Evolutionary conservation across 192 early-diverging fungal species (phyloP).

Genomic region (Umbelopsis sp.): DNA sequence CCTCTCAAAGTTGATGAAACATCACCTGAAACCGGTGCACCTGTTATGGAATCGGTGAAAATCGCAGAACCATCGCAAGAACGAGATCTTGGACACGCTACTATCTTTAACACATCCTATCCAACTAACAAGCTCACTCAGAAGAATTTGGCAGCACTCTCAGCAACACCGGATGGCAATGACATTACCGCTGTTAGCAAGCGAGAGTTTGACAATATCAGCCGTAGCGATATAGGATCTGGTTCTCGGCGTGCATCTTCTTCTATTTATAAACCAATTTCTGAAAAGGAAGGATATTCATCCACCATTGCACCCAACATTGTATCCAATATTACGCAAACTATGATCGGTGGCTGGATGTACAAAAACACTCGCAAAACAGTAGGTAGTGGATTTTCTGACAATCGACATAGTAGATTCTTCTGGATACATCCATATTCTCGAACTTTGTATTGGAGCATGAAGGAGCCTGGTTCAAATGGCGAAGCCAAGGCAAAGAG

Average conservation of each 20-base stretch:
- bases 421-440: conserved; percentile 86
- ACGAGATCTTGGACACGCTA: not conserved
- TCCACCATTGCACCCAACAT: conserved; percentile 39
- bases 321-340: conserved; percentile 69
- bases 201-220: not conserved
- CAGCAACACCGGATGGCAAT: not conserved
- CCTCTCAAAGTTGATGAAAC: too few species aligned
- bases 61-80: too few species aligned
- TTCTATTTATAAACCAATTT: conserved; percentile 8
- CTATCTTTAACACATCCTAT: conserved; percentile 3
- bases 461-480: conserved; percentile 57
- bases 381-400: conserved; percentile 51
- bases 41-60: too few species aligned
- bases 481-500: conserved; percentile 45
- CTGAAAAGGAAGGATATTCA: conserved; percentile 12
- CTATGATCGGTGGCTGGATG: conserved; percentile 79
- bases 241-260: not conserved
- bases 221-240: not conserved
- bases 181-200: not conserved
- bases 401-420: conserved; percentile 68
- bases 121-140: not conserved
- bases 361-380: conserved; percentile 69
- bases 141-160: conserved; percentile 1
- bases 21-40: too few species aligned
- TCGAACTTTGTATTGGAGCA: conserved; percentile 76